Base-by-base conservation (phyloP, 805 yeast species). In the Ogataea ganodermae region DNA sequence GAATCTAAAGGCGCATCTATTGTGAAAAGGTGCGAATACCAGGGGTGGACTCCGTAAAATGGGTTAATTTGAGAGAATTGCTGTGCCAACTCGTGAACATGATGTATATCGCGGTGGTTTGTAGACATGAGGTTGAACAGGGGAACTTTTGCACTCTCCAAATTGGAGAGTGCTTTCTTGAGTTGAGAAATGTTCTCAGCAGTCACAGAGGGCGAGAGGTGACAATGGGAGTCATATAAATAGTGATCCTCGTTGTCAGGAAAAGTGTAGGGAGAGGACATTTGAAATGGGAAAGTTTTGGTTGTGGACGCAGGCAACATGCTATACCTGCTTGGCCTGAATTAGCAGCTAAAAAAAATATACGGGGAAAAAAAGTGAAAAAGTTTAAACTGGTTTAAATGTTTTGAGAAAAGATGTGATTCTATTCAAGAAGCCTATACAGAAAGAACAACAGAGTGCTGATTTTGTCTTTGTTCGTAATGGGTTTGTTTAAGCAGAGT, bases 21-120 rank as follows among this genome's bases (percentile, higher is more conserved):
- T 2, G 77, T 68, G 52, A 80, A 84, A 16, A 84, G 53, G 62
- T 91, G 96, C 2, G 82, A 67, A 59, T 79, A 91, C 98, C 98
- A 92, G 0, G 99, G 99, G 65, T 92, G 99, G 1, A 89, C 70
- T 0, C 98, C 96, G 59, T 79, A 78, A 32, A 78, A 76, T 0
- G 84, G 78, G 7, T 69, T 61, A 1, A 75, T 51, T 3, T 55
- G 53, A 18, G 65, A 46, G 20, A 53, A 38, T 20, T 49, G 21
- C 20, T 42, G 12, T 1, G 58, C 50, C 14, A 68, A 28, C 8
- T 46, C 18, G 13, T 52, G 35, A 4, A 71, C 66, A 45, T 63
- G 47, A 2, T 59, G 49, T 10, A 59, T 40, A 48, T 76, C 81
- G 26, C 58, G 57, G 31, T 66, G 71, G 49, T 72, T 76, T 1